Evolutionary conservation across 805 yeast species (phyloP).

Genomic region (Candida sithepensis): DNA sequence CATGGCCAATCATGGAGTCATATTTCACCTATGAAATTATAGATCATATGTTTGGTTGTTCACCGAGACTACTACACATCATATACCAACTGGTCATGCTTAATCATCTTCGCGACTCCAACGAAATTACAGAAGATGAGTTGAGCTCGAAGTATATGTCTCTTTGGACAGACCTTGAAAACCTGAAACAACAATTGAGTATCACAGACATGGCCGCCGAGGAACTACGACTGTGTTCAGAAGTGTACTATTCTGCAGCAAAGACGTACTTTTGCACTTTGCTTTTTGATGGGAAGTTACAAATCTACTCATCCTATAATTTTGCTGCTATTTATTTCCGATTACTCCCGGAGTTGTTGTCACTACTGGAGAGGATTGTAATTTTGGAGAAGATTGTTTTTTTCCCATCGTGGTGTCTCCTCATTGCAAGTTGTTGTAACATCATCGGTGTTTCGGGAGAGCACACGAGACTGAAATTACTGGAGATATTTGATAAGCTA

Average conservation of each 20-base stretch:
- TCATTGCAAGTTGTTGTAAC: slow-evolving; percentile 16
- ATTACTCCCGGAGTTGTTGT: slow-evolving; percentile 4
- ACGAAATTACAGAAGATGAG: not conserved
- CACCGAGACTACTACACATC: slow-evolving; percentile 22
- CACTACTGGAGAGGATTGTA: slow-evolving; percentile 4
- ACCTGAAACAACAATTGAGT: slow-evolving; percentile 3
- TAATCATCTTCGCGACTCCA: slow-evolving; percentile 6
- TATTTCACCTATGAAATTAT: slow-evolving; percentile 17
- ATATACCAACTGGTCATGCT: slow-evolving; percentile 19
- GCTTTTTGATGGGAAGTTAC: slow-evolving; percentile 2
- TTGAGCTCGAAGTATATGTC: slow-evolving; percentile 1
- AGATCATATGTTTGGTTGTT: slow-evolving; percentile 29
- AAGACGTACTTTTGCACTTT: slow-evolving; percentile 11
- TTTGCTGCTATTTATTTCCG: slow-evolving; percentile 1
- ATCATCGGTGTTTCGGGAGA: slow-evolving; percentile 9
- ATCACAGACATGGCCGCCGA: not conserved
- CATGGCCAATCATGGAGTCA: slow-evolving; percentile 20
- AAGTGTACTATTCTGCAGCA: slow-evolving; percentile 13
- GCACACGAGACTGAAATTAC: slow-evolving; percentile 10
- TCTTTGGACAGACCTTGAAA: slow-evolving; percentile 5
- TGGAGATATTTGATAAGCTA: slow-evolving; percentile 15
- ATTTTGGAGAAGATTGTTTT: slow-evolving; percentile 4
- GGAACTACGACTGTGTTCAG: slow-evolving; percentile 14
- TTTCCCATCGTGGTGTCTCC: slow-evolving; percentile 28
- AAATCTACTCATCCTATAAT: slow-evolving; percentile 4